Conservation (phyloP, 768 basidiomycete genomes). For the Hypsizygus marmoreus region DNA sequence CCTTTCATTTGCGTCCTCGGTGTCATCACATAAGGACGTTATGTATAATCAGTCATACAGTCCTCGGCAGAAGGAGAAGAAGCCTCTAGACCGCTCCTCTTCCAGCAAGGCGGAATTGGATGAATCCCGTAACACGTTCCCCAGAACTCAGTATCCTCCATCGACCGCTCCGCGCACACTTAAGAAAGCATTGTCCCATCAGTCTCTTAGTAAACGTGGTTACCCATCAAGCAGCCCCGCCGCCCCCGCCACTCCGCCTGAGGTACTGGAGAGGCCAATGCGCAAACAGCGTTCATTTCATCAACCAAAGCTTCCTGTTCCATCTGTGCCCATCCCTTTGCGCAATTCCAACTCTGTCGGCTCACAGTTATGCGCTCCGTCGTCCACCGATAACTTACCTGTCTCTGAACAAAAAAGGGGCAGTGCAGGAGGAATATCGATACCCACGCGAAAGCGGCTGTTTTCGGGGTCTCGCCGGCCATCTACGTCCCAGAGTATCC, state of each 20-base stretch:
- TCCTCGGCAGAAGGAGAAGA: slow-evolving; percentile 28
- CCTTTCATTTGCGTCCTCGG: slow-evolving; percentile 46
- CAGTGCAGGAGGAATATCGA: slow-evolving; percentile 27
- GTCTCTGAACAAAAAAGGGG: slow-evolving; percentile 26
- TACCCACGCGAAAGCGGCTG: slow-evolving; percentile 52
- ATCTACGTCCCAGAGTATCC: slow-evolving; percentile 46
- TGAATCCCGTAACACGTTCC: not conserved
- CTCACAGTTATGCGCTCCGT: slow-evolving; percentile 26
- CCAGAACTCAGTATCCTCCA: slow-evolving; percentile 18
- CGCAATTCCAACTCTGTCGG: slow-evolving; percentile 33
- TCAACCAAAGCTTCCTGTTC: slow-evolving; percentile 55
- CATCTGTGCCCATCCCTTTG: slow-evolving; percentile 45
- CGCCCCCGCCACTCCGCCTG: slow-evolving; percentile 29
- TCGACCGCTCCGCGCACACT: slow-evolving; percentile 34
- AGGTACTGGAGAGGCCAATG: slow-evolving; percentile 33
- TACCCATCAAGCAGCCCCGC: slow-evolving; percentile 27
- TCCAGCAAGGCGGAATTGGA: slow-evolving; percentile 11
- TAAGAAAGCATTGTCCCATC: slow-evolving; percentile 61
- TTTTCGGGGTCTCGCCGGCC: slow-evolving; percentile 63
- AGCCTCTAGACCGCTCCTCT: slow-evolving; percentile 23
- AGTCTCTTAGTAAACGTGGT: slow-evolving; percentile 45
- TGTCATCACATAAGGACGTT: slow-evolving; percentile 30
- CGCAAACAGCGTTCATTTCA: slow-evolving; percentile 69
- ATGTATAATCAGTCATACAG: slow-evolving; percentile 27
- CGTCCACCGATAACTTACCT: slow-evolving; percentile 12